Evolutionary conservation across 441 rosid genomes (phyloP).

Genomic region (Populus trichocarpa): DNA sequence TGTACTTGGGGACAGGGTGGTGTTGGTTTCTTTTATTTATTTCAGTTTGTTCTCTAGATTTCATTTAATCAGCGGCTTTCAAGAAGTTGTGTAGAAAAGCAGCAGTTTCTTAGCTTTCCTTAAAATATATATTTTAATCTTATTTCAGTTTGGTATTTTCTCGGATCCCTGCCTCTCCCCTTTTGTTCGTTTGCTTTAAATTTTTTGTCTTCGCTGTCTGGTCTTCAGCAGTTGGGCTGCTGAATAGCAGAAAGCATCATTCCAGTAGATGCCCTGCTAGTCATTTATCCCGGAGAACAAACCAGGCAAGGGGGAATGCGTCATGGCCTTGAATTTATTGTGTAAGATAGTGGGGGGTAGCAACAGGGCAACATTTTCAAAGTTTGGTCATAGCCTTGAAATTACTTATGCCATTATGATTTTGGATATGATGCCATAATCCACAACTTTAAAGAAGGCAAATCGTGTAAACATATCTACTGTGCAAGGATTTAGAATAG

Average conservation of each 20-base stretch:
- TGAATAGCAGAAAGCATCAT: too few relatives aligned
- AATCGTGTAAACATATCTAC: slow-evolving; percentile 22
- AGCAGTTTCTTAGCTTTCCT: background rate
- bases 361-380: background rate
- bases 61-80: background rate
- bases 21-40: background rate
- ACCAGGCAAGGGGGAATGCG: background rate
- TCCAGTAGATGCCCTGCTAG: too few relatives aligned
- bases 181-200: background rate
- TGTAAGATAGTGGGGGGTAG: background rate
- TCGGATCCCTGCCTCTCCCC: background rate
- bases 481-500: slow-evolving; percentile 25
- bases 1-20: background rate
- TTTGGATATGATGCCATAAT: background rate
- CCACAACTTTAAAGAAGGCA: slow-evolving; percentile 3
- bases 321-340: background rate
- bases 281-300: too few relatives aligned
- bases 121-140: background rate
- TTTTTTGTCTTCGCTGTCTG: background rate
- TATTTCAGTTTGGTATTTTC: background rate
- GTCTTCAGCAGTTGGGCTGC: background rate
- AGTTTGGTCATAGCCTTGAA: background rate
- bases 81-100: background rate
- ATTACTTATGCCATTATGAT: background rate
- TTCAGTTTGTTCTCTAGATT: background rate